Evolutionary conservation across 257 asterid genomes (phyloP).

Genomic region (Salvia hispanica): DNA sequence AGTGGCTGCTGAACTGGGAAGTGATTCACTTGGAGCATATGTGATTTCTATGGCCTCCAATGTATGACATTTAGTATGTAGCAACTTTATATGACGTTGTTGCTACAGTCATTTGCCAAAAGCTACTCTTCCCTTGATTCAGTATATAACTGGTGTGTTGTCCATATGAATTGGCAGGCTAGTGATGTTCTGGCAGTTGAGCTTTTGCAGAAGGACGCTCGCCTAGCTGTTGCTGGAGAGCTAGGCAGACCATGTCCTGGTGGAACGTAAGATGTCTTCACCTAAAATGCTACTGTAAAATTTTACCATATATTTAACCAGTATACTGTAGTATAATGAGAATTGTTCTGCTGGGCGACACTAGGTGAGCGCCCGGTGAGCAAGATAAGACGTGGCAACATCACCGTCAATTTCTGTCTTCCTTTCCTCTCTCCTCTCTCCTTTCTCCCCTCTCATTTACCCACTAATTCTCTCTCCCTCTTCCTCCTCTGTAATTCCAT

Average conservation of each 20-base stretch:
- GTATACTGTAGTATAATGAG: no score
- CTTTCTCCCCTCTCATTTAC: no score
- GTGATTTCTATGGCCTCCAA: conserved; percentile 98
- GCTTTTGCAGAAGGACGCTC: conserved; percentile 96
- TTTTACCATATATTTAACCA: conserved; percentile 17
- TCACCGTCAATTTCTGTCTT: no score
- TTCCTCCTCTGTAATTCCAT: no score
- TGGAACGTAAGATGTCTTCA: conserved; percentile 66
- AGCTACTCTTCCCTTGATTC: not conserved
- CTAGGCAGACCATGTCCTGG: conserved; percentile 77
- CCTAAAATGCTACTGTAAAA: conserved; percentile 10
- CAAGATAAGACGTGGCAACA: no score
- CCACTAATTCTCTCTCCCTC: no score
- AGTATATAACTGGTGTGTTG: conserved; percentile 31
- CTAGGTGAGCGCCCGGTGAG: no score
- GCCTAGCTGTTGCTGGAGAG: conserved; percentile 76
- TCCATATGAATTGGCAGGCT: conserved; percentile 60
- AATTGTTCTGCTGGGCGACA: no score
- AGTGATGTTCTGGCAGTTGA: conserved; percentile 99
- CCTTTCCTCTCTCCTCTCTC: no score
- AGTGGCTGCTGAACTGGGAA: conserved; percentile 94
- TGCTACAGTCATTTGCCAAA: not conserved
- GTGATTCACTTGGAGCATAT: conserved; percentile 93
- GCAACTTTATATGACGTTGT: conserved; percentile 8
- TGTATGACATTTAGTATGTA: conserved; percentile 44